Base-by-base conservation (phyloP, 805 yeast species). In the Saccharomycopsis schoenii region DNA sequence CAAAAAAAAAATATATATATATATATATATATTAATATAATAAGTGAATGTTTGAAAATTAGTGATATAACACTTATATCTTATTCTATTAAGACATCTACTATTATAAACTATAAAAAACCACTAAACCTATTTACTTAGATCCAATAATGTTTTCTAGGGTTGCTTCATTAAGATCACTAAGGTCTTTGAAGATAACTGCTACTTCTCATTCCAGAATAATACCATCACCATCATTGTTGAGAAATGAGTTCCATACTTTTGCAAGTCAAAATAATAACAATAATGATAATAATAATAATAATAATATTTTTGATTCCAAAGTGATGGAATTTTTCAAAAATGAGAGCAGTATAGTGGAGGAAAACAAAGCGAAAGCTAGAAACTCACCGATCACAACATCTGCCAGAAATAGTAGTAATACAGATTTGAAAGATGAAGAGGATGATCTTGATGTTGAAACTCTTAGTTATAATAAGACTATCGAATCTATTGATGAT, bases 391-490 rank as follows among this genome's bases (percentile, higher is more conserved):
- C 34, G 10, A 24, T 47, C 24, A 15, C 12, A 12, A 17, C 15
- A 12, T 37, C 52, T 10, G 15, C 52, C 34, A 47, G n/a, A 15
- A 15, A 47, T 11, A 47, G 1, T 25, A 21, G 10, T 9, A 24
- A 24, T 47, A 24, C 52, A 11, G 52, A 47, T 24, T 47, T 47
- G 52, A 47, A 47, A 25, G 47, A 42, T 25, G 58, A 56, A 17
- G 47, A 56, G 14, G 51, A 56, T 6, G 58, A 56, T 42, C 50
- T 40, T 29, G 51, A 56, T 29, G 21, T 56, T 37, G 58, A 40
- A n/a, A 40, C 34, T 34, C 58, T 56, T 24, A 43, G 39, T 29
- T 29, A 40, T 12, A 42, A 56, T 11, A 47, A 34, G 15, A 56
- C n/a, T 14, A 25, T 34, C 5, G 40, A 39, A 19, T 39, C 51